Evolutionary conservation across 2,329 filamentous ascomycete genomes (phyloP), one percentile per base, ranked within the genome.

Genomic region (Fusarium nisikadoi): DNA sequence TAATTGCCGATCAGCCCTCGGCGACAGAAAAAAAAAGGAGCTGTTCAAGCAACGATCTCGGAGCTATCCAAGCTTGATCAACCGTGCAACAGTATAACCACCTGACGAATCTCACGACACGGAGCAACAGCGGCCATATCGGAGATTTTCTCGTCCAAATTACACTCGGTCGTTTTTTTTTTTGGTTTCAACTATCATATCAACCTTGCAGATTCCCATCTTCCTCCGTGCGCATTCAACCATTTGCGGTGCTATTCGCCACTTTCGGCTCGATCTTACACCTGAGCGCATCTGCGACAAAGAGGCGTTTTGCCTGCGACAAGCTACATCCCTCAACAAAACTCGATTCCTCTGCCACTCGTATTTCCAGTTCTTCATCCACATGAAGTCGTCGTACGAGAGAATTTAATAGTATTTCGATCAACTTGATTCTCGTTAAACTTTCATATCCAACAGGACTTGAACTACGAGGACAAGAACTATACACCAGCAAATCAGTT

Each of bases 301-400:
- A 72, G 74, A 76, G 74, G 74, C 74, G 74, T 73, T 75, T 75
- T 68, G 62, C 49, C 64, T 75, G 65, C 68, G 65, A 76, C 74
- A 73, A 63, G 47, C 71, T 57, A 72, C 72, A 60, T 59, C 29
- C 52, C 68, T 65, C 67, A 73, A 73, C 66, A 73, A 73, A 73
- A 73, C 67, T 39, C 54, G 39, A 63, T 56, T 49, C 47, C 39
- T 60, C 60, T 63, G 46, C 59, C 62, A 17, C 59, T 52, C n/a
- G 25, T 7, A 38, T 36, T 49, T 47, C 33, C 41, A 58, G 36
- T 68, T 55, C 45, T 49, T 53, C 59, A 42, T 54, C 29, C 69
- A 77, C 68, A 78, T 78, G 77, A 76, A 65, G 60, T 76, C 38
- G 75, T 59, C 75, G 73, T 64, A 78, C 66, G 76, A 59, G 70